Evolutionary conservation across 2,329 filamentous ascomycete species (phyloP), one percentile per base, ranked within the genome.

Genomic region (Fusarium algeriense): DNA sequence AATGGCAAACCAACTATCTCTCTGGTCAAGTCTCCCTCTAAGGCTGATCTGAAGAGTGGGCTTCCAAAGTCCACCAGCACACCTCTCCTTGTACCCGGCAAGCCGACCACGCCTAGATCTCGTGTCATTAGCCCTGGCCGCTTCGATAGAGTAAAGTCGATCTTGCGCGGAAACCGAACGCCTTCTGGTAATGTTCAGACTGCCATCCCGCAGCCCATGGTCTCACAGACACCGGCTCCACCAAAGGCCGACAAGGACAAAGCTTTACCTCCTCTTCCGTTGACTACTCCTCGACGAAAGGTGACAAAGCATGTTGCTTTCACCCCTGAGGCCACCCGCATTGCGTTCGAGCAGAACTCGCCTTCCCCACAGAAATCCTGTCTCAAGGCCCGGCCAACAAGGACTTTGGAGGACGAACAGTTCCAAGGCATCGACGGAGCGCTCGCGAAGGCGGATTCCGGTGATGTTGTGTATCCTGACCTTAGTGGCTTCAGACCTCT

Each of bases 281-380:
- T 89, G 59, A 90, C 89, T 8, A 93, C 92, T 2, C 92, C 92
- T 11, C 90, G 90, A 35, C 87, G 90, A 28, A 92, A 90, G 80
- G 78, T 85, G 40, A 79, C 82, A 20, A 97, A 97, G 83, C 91
- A 89, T 60, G 93, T 97, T 38, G 90, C 92, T 54, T 97, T 97
- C 76, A 94, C 92, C 0, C 91, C 91, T 1, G 90, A 89, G 67
- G 90, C 91, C 38, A 87, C 93, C 69, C 81, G 82, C 0, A 73
- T 82, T 48, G 60, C 67, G 20, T 48, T 56, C 2, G 76, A 77
- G 52, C 85, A 87, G 64, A 82, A 85, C 62, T 88, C 88, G 3
- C 89, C 89, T 11, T 89, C 89, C 6, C 86, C 88, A 7, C 77
- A 86, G 70, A 89, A 89, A 75, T 83, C 84, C 37, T 81, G 86